phyloP scores from a whole-genome alignment of 2,329 filamentous ascomycete genomes.

The Microcyclosporella mali region DNA sequence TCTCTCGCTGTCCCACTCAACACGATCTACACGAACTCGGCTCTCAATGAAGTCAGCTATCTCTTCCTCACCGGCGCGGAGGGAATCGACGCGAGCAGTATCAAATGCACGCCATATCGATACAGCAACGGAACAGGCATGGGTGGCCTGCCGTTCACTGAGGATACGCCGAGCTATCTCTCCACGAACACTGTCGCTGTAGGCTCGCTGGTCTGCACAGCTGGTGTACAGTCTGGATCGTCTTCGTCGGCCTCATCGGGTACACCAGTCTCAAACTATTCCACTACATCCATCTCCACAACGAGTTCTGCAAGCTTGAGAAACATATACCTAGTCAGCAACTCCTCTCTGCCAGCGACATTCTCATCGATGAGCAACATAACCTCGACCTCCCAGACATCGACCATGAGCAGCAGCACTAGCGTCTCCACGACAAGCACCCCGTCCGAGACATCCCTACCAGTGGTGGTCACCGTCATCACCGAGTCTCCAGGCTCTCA shows the following conservation, averaged over 20 bases:
- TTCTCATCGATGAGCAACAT: background rate
- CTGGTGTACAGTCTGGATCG: background rate
- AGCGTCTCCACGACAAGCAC: background rate
- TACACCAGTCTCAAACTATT: background rate
- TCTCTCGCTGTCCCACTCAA: slow-evolving; percentile 23
- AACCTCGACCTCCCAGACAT: background rate
- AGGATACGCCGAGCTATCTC: slow-evolving; percentile 15
- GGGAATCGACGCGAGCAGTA: slow-evolving; percentile 12
- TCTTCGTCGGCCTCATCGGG: background rate
- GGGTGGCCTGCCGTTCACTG: slow-evolving; percentile 22
- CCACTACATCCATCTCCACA: background rate
- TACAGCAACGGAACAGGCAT: slow-evolving; percentile 17
- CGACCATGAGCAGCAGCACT: background rate
- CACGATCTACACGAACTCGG: slow-evolving; percentile 18
- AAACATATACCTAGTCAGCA: too few relatives aligned
- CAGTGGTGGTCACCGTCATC: background rate
- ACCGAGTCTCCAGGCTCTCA: background rate
- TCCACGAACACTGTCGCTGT: slow-evolving; percentile 24
- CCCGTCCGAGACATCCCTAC: background rate
- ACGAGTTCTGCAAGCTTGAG: too few relatives aligned
- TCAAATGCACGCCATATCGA: slow-evolving; percentile 23
- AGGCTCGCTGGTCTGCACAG: slow-evolving; percentile 20
- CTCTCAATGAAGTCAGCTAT: slow-evolving; percentile 21
- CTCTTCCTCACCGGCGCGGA: slow-evolving; percentile 21
- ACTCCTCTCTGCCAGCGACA: background rate